phyloP scores from a whole-genome alignment of 1,284 basidiomycete species.

The Sanghuangporus weigelae region DNA sequence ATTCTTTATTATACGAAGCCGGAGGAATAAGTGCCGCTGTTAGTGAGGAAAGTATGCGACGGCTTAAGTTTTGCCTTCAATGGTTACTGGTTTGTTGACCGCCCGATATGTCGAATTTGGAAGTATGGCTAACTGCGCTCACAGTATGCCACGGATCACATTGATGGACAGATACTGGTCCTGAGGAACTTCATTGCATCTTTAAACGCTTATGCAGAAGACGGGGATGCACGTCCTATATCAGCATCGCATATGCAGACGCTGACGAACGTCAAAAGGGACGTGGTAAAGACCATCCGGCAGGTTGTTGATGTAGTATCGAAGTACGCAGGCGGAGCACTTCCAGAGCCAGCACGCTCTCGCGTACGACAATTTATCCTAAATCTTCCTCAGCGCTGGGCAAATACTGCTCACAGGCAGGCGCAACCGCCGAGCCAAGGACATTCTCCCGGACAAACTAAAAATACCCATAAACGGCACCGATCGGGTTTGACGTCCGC shows the following conservation, averaged over 20 bases:
- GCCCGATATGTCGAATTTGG: background rate
- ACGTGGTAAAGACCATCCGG: conserved; percentile 82
- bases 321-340: conserved; percentile 77
- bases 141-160: conserved; percentile 83
- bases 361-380: conserved; percentile 80
- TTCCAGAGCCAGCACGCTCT: conserved; percentile 78
- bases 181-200: conserved; percentile 78
- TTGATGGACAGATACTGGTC: conserved; percentile 82
- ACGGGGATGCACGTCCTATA: conserved; percentile 29
- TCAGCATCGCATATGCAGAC: conserved; percentile 57
- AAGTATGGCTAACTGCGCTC: background rate
- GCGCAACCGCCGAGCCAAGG: conserved; percentile 5
- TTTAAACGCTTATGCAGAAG: conserved; percentile 37
- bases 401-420: conserved; percentile 32
- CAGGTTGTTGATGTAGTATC: conserved; percentile 87
- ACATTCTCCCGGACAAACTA: conserved; percentile 8
- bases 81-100: conserved; percentile 70
- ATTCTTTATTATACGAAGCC: conserved; percentile 78
- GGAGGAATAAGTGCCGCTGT: conserved; percentile 86
- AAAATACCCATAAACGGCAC: conserved; percentile 18
- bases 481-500: conserved; percentile 11
- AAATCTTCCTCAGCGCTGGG: conserved; percentile 78
- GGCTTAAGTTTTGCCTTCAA: conserved; percentile 80
- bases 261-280: conserved; percentile 68
- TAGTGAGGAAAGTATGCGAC: conserved; percentile 86